Conservation (phyloP, 2,329 filamentous ascomycete genomes). For the Botryotinia convoluta region DNA sequence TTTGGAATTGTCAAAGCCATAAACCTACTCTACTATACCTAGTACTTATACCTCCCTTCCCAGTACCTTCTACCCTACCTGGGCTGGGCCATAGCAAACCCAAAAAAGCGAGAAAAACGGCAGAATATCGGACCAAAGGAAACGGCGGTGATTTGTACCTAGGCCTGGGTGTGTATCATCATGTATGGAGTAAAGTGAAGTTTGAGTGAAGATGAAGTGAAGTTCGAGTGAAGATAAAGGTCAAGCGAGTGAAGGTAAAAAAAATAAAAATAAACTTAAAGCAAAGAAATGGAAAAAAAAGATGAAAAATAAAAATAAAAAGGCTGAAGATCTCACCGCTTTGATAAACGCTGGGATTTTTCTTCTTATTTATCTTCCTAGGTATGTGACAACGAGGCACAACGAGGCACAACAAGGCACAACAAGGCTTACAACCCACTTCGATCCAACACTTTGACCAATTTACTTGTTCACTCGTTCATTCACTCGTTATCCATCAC, state of each 20-base stretch:
- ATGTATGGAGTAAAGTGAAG: too few relatives aligned
- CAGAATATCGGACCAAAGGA: neutral
- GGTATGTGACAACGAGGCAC: neutral
- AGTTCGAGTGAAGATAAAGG: too few relatives aligned
- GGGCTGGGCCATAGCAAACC: neutral
- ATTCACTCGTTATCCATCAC: neutral
- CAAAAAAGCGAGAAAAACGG: too few relatives aligned
- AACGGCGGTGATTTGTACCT: neutral
- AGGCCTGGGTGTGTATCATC: too few relatives aligned
- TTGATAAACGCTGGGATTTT: neutral
- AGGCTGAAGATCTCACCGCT: constrained; percentile 4
- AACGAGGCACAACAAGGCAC: neutral
- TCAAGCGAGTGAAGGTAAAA: too few relatives aligned
- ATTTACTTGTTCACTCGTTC: neutral
- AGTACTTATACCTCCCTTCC: too few relatives aligned
- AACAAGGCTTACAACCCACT: neutral
- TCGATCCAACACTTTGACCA: neutral
- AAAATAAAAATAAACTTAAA: neutral
- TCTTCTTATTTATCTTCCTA: neutral
- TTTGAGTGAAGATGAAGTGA: too few relatives aligned
- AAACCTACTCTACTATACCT: too few relatives aligned
- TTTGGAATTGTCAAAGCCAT: neutral
- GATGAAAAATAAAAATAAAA: neutral
- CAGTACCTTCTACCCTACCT: too few relatives aligned
- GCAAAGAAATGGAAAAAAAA: neutral